Conservation (phyloP, 306 rosid genomes). For the Cicer chorassanicum region DNA sequence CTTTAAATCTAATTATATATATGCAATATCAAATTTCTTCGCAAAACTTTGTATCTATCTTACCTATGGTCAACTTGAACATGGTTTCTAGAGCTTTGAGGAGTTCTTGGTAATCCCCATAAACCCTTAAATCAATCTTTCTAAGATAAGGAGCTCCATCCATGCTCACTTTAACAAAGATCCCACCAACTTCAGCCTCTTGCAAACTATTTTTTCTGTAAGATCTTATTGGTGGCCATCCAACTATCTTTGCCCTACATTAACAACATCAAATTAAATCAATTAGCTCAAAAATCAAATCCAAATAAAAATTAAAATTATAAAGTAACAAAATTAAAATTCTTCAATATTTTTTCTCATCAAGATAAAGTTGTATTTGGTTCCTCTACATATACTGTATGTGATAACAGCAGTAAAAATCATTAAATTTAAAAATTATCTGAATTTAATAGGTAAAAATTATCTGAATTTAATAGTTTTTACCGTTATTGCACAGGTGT, state of each 20-base stretch:
- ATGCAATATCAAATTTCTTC: neutral
- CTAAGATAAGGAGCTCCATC: slow-evolving; percentile 98
- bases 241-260: slow-evolving; percentile 83
- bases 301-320: no score
- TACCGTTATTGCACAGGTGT: neutral
- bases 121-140: slow-evolving; percentile 74
- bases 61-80: slow-evolving; percentile 80
- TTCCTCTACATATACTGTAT: neutral
- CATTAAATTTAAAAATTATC: no score
- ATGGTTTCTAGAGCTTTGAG: slow-evolving; percentile 77
- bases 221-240: slow-evolving; percentile 93
- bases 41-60: neutral
- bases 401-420: no score
- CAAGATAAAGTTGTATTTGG: neutral
- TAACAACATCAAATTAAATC: slow-evolving; percentile 21
- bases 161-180: slow-evolving; percentile 90
- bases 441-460: neutral
- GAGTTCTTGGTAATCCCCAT: slow-evolving; percentile 66
- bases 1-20: neutral
- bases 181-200: slow-evolving; percentile 65
- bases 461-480: neutral
- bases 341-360: neutral
- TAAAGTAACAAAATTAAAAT: no score
- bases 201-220: slow-evolving; percentile 73
- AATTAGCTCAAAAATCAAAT: slow-evolving; percentile 5